phyloP scores from a whole-genome alignment of 139 green algal genomes.

The Chlorella sorokiniana region DNA sequence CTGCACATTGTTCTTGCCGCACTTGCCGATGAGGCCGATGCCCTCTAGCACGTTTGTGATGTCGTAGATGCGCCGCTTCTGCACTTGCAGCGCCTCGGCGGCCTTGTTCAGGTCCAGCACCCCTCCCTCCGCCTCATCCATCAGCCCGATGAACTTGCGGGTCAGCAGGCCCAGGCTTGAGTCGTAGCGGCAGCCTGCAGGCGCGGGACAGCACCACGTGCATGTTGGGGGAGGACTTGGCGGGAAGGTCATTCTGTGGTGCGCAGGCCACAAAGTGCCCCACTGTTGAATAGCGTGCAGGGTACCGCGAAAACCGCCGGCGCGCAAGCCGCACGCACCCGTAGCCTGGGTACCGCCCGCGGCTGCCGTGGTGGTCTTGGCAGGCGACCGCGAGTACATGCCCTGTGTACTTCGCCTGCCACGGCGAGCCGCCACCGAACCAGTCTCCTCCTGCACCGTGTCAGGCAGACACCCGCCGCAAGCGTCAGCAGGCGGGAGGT shows the following conservation, averaged over 20 bases:
- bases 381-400: constrained; percentile 10
- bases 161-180: constrained; percentile 89
- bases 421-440: not conserved
- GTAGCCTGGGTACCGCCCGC: not conserved
- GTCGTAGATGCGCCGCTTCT: constrained; percentile 98
- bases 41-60: constrained; percentile 99
- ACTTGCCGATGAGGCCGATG: constrained; percentile 95
- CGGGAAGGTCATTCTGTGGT: no score
- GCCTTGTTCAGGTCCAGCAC: constrained; percentile 93
- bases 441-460: not conserved
- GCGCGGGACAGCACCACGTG: not conserved
- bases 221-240: no score
- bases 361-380: not conserved
- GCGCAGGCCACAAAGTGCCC: no score
- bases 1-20: constrained; percentile 86
- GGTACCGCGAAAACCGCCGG: no score
- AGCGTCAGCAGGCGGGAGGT: no score
- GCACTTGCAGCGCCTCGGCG: constrained; percentile 77
- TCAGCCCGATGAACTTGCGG: constrained; percentile 89
- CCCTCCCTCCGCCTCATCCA: constrained; percentile 74
- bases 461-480: not conserved
- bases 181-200: constrained; percentile 71
- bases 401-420: constrained; percentile 10
- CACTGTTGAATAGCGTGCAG: no score
- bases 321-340: not conserved